phyloP scores from a whole-genome alignment of 2,329 filamentous ascomycete species.

The Colletotrichum echinochloae region DNA sequence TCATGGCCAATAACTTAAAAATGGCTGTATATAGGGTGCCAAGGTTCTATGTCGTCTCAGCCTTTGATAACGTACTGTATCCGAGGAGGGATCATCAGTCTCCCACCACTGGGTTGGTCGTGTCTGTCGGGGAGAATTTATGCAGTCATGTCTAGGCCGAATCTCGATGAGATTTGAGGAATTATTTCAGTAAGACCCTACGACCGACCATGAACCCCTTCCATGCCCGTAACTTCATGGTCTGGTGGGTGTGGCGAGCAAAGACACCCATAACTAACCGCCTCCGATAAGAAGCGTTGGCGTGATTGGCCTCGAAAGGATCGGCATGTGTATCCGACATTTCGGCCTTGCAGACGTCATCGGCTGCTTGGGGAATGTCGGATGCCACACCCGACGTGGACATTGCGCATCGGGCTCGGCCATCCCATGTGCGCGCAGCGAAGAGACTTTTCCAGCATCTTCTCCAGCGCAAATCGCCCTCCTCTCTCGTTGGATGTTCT shows the following conservation, averaged over 20 bases:
- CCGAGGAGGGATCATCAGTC: no score
- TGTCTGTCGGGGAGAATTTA: no score
- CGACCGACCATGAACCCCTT: not conserved
- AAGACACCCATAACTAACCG: not conserved
- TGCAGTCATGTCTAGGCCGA: no score
- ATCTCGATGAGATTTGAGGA: no score
- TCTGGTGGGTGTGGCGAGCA: not conserved
- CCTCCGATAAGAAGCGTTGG: constrained; percentile 14
- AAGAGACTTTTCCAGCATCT: not conserved
- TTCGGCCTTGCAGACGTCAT: constrained; percentile 2
- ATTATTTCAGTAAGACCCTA: constrained; percentile 50
- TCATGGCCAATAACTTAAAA: constrained; percentile 87
- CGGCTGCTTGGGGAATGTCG: constrained; percentile 21
- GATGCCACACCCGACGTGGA: constrained; percentile 16
- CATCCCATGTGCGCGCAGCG: constrained; percentile 5
- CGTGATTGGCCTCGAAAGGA: constrained; percentile 2
- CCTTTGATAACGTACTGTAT: constrained; percentile 66
- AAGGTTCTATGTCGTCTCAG: constrained; percentile 79
- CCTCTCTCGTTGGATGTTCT: not conserved
- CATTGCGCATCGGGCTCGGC: constrained; percentile 6
- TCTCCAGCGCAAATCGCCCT: not conserved
- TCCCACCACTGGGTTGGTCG: no score
- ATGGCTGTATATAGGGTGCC: constrained; percentile 90
- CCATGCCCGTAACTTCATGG: not conserved
- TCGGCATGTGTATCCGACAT: constrained; percentile 19